Conservation (phyloP, 1,284 basidiomycete species). For the Moniliella sp. region DNA sequence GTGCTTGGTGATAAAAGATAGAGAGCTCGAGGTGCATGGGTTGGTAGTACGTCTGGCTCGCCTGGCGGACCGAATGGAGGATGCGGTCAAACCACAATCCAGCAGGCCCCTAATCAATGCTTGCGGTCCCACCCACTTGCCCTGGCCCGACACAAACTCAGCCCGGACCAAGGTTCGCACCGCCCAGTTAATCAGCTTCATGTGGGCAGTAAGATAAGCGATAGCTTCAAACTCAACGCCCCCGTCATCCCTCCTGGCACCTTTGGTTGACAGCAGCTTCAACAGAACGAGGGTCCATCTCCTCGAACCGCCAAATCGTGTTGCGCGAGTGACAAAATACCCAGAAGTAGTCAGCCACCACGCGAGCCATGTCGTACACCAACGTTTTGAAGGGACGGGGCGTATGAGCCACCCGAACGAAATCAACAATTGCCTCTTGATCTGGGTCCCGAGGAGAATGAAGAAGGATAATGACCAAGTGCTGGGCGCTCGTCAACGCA, state of each 20-base stretch:
- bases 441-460: slow-evolving; percentile 12
- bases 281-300: slow-evolving; percentile 59
- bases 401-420: slow-evolving; percentile 61
- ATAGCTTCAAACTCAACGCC: slow-evolving; percentile 95
- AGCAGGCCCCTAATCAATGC: slow-evolving; percentile 15
- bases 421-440: slow-evolving; percentile 39
- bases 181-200: slow-evolving; percentile 16
- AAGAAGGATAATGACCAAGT: slow-evolving; percentile 14
- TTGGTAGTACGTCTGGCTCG: slow-evolving; percentile 20
- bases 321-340: slow-evolving; percentile 92
- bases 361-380: slow-evolving; percentile 62
- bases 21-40: slow-evolving; percentile 24
- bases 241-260: slow-evolving; percentile 90
- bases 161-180: slow-evolving; percentile 3
- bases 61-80: slow-evolving; percentile 5
- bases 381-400: slow-evolving; percentile 75
- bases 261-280: slow-evolving; percentile 71
- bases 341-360: slow-evolving; percentile 88
- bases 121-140: slow-evolving; percentile 5
- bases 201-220: slow-evolving; percentile 49
- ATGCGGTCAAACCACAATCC: slow-evolving; percentile 12
- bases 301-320: slow-evolving; percentile 58
- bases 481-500: background rate
- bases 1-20: slow-evolving; percentile 5
- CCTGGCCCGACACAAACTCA: slow-evolving; percentile 5